Base-by-base conservation (phyloP, 2,329 filamentous ascomycete species). In the Malbranchea zuffiana region DNA sequence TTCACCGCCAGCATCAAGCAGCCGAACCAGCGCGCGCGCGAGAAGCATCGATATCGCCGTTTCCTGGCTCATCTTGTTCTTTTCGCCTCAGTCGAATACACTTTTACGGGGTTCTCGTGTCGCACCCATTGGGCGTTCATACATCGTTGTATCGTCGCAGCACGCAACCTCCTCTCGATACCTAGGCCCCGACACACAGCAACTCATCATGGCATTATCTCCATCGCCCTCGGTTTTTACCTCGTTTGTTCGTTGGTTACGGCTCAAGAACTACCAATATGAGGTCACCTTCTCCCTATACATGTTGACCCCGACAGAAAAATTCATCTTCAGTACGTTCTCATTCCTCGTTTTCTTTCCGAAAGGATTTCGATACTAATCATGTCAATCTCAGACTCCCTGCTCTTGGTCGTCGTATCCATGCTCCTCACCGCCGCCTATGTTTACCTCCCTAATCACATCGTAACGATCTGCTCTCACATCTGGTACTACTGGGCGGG, bases 251-350 rank as follows among this genome's bases (percentile, higher is more conserved):
- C 78, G 80, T 60, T 95, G 87, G 85, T 71, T 96, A 49, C 79
- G 86, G 62, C 75, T 87, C 62, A 98, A 98, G 72, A 79, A 87
- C 59, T 95, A 96, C 69, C 90, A 96, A 69, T 86, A 96, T 59
- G 90, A 98, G 67, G 88, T 96, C 59, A 95, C 88, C 8, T 90
- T 92, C 63, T 81, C 82, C 43, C 74, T 96, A 17, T 96, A 98
- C 71, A 96, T 98, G 82, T 80, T 95, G 51, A 95, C 87, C 24
- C 82, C 86, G 1, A 86, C 82, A 35, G 90, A 98, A 69, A 94
- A 94, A 62, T 88, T 94, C 63, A 80, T 94, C 52, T 93, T 96
- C 65, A 96, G 90, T 96, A 73, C 40, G 85, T 64, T 12, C 39
- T 42, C 7, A 19, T 35, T 23, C n/a, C 25, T 43, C 20, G 32